Base-by-base conservation (phyloP, 2,329 filamentous ascomycete species). In the Fusarium guadeloupense region DNA sequence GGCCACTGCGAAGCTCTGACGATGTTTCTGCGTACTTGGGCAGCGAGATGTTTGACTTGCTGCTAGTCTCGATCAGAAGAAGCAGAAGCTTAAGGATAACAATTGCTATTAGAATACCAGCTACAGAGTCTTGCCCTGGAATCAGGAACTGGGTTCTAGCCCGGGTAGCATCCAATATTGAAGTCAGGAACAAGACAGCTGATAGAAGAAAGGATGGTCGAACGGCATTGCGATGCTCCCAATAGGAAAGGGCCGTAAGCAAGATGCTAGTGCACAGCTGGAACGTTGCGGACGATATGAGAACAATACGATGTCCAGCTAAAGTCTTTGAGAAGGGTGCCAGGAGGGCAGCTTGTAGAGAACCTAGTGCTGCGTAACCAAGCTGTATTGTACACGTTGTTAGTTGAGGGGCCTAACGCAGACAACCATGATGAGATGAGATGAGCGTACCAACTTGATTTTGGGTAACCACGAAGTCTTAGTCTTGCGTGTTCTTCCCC, bases 61-160 rank as follows among this genome's bases (percentile, higher is more conserved):
- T 16, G 12, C 20, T n/a, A 16, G 9, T 38, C 17, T 46, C 33
- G 3, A 10, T 16, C 4, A 46, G 1, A 3, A 46, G 7, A 12
- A 46, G 17, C 2, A 28, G 23, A 17, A 28, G n/a, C 33, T 38
- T 46, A 7, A 20, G 5, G 3, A 20, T 16, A 10, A 37, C 43
- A 16, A 38, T 20, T 4, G 43, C 16, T 5, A 21, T 37, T 13
- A 38, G 6, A 5, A 46, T 28, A 9, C 34, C 25, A 4, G 16
- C 43, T 10, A 14, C 33, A 6, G 13, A 4, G 16, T 28, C 14
- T 2, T 19, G 14, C 3, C 10, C 16, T 8, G 43, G 44, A 10
- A 48, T 31, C 3, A 48, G 33, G 13, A 14, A 48, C 5, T 48
- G 44, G 9, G 44, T 48, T 13, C 44, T 48, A 10, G 45, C 45